Conservation (phyloP, 371 early-diverging fungal species). For the Phascolomyces articulosus region DNA sequence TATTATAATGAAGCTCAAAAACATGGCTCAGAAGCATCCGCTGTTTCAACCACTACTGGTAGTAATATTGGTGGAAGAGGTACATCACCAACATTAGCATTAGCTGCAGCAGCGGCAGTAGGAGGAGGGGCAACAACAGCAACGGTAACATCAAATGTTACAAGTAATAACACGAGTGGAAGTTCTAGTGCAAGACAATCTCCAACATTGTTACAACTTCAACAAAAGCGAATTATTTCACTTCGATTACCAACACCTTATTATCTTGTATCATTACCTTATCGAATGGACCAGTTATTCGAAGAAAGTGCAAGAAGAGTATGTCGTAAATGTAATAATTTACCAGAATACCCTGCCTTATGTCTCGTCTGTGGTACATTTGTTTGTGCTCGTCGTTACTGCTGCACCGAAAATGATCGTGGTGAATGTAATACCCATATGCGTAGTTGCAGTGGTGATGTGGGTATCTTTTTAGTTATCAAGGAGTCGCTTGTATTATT, state of each 20-base stretch:
- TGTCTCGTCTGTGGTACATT: conserved; percentile 94
- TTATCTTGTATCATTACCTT: conserved; percentile 78
- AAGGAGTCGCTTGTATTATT: conserved; percentile 83
- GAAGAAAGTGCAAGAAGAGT: conserved; percentile 74
- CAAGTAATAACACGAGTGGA: background rate
- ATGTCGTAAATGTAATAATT: conserved; percentile 83
- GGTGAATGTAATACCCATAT: conserved; percentile 95
- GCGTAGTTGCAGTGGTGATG: conserved; percentile 86
- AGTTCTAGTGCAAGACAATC: too few species aligned
- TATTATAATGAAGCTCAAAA: conserved; percentile 18
- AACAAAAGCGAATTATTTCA: conserved; percentile 15
- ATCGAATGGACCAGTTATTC: conserved; percentile 82
- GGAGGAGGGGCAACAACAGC: background rate
- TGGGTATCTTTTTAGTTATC: conserved; percentile 88
- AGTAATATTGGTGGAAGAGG: background rate
- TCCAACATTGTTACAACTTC: background rate
- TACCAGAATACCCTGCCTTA: conserved; percentile 88
- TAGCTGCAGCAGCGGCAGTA: too few species aligned
- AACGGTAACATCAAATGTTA: background rate
- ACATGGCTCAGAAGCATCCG: background rate
- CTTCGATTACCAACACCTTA: conserved; percentile 62
- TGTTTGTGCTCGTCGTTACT: conserved; percentile 90
- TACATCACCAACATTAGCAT: background rate
- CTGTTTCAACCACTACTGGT: background rate
- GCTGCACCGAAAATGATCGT: conserved; percentile 82